Conservation (phyloP, 441 rosid genomes). For the Breynia disticha region DNA sequence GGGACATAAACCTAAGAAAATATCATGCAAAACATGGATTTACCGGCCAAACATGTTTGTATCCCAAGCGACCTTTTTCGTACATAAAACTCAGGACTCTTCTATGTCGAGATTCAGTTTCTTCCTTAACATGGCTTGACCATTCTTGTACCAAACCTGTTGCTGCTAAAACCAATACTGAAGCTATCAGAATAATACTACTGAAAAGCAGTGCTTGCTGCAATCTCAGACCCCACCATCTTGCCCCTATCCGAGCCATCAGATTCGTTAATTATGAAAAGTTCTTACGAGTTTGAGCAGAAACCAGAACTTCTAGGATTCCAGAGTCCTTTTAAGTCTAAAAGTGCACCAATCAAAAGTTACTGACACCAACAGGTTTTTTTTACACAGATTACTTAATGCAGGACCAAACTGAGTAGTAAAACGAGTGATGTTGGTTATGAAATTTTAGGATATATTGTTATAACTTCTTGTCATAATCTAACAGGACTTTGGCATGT, state of each 20-base stretch:
- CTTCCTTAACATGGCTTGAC: constrained; percentile 9
- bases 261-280: not conserved
- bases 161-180: constrained; percentile 20
- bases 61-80: constrained; percentile 25
- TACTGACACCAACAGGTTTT: no score
- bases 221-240: constrained; percentile 15
- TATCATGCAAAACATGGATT: not conserved
- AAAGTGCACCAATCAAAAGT: no score
- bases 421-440: no score
- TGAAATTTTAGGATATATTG: no score
- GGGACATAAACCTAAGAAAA: no score
- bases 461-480: no score
- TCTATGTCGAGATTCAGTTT: constrained; percentile 10
- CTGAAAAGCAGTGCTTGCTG: constrained; percentile 14
- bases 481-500: no score
- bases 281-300: not conserved
- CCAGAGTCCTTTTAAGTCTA: not conserved
- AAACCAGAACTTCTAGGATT: not conserved
- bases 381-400: no score
- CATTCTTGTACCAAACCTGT: constrained; percentile 16
- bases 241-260: constrained; percentile 23
- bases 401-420: no score
- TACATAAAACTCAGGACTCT: constrained; percentile 19
- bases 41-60: constrained; percentile 20
- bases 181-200: constrained; percentile 21